Evolutionary conservation across 257 asterid species (phyloP), one percentile per base, ranked within the genome.

Genomic region (Rubia yunnanensis): DNA sequence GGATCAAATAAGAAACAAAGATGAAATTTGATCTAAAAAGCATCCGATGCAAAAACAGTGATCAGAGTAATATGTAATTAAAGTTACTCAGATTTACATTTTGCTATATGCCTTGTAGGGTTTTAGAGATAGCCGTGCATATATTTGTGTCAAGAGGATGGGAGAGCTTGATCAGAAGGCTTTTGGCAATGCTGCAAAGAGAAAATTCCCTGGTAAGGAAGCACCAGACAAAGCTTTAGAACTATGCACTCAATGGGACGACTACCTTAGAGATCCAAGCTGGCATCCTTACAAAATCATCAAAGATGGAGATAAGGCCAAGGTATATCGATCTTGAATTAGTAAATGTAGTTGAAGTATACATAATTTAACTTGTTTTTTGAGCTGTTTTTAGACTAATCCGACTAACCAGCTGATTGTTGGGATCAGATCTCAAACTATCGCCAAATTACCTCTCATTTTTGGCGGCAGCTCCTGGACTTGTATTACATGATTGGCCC

Each of bases 201-300:
- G 60, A 58, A 86, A 71, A 70, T 73, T 60, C 78, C 44, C 76
- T 9, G 57, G 13, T 60, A 70, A 73, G 71, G 87, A 80, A 27
- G 78, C 65, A 2, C 26, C 2, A 0, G 67, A 2, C 54, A 80
- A 86, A 66, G 95, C 88, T 44, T 0, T 17, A 23, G 70, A 81
- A 46, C 53, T 72, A 10, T 76, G 79, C 63, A 85, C 95, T 56
- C 44, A 71, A 64, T 89, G 95, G 95, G 94, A 89, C 15, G 84
- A 80, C 63, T 11, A 76, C 76, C 84, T 86, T 53, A 76, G 91
- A 77, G 95, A 89, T 81, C 80, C 95, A 71, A 76, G 58, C 71
- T 89, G 96, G 96, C 86, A 89, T 73, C 96, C 96, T 8, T 86
- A 77, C 63, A 86, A 83, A 74, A 46, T 85, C 68, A 74, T 85